Conservation (phyloP, 306 rosid genomes). For the Abrus pulchellus region DNA sequence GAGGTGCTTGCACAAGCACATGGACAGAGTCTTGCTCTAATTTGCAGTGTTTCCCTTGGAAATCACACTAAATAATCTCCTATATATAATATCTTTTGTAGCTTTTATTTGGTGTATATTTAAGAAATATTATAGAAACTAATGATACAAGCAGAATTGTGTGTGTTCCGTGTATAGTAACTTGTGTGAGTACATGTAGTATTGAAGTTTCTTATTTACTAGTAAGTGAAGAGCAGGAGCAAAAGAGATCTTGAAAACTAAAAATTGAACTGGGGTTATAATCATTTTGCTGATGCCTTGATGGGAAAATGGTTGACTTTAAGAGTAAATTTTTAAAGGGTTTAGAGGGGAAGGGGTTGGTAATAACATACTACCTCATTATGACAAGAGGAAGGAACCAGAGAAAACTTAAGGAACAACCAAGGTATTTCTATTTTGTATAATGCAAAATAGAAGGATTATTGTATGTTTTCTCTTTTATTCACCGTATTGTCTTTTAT, state of each 20-base stretch:
- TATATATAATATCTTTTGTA: not conserved
- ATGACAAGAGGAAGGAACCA: not conserved
- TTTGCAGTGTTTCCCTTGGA: constrained; percentile 65
- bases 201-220: too few relatives aligned
- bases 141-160: not conserved
- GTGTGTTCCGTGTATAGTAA: too few relatives aligned
- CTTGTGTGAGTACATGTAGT: too few relatives aligned
- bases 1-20: constrained; percentile 57
- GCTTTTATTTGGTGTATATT: not conserved
- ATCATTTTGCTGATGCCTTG: not conserved
- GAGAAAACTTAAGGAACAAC: not conserved
- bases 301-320: not conserved
- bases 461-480: too few relatives aligned
- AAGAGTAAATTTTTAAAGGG: not conserved
- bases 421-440: not conserved
- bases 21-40: constrained; percentile 64
- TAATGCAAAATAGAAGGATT: not conserved
- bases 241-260: not conserved
- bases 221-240: not conserved
- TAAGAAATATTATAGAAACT: not conserved
- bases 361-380: not conserved
- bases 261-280: not conserved
- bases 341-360: not conserved
- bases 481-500: not conserved
- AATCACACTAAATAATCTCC: constrained; percentile 36